Evolutionary conservation across 202 grass and related monocot species (phyloP).

Genomic region (Carex sylvatica): DNA sequence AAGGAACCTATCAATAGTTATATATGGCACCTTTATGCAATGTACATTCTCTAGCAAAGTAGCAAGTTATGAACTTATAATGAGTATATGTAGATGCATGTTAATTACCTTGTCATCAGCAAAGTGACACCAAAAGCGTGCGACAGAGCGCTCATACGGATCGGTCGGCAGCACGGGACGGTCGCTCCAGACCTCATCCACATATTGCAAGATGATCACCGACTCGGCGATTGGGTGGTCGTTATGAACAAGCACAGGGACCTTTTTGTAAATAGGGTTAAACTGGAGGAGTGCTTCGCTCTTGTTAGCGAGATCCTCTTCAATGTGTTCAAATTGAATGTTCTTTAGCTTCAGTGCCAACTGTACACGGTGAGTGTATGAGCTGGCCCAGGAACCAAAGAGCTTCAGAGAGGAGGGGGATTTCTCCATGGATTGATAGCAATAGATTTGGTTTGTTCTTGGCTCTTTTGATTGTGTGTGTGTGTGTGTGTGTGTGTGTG

Average conservation of each 20-base stretch:
- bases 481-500: conserved; percentile 4
- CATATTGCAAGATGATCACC: conserved; percentile 75
- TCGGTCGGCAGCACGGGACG: conserved; percentile 55
- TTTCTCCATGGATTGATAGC: conserved; percentile 32
- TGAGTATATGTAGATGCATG: not conserved
- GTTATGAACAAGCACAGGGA: conserved; percentile 71
- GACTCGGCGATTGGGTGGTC: conserved; percentile 66
- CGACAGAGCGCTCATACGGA: conserved; percentile 52
- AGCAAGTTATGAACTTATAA: not conserved
- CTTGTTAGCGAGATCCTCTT: conserved; percentile 81
- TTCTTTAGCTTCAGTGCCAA: conserved; percentile 75
- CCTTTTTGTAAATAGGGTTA: conserved; percentile 87
- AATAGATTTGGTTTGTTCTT: not conserved
- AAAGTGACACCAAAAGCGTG: conserved; percentile 91
- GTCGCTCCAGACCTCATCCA: conserved; percentile 63
- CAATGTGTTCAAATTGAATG: conserved; percentile 58
- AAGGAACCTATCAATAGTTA: not conserved
- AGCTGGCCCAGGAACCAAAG: conserved; percentile 83
- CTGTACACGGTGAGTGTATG: conserved; percentile 91
- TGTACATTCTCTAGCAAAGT: not conserved
- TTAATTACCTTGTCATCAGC: conserved; percentile 82
- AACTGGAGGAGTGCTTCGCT: conserved; percentile 49
- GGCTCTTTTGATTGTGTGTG: not conserved
- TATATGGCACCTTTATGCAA: not conserved
- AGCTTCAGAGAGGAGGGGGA: conserved; percentile 38